Percentiles rank a stretch among this genome's conserved stretches.
Evolutionary conservation across 2,329 filamentous ascomycete species (phyloP).

Genomic region (Hypoxylon sp.): DNA sequence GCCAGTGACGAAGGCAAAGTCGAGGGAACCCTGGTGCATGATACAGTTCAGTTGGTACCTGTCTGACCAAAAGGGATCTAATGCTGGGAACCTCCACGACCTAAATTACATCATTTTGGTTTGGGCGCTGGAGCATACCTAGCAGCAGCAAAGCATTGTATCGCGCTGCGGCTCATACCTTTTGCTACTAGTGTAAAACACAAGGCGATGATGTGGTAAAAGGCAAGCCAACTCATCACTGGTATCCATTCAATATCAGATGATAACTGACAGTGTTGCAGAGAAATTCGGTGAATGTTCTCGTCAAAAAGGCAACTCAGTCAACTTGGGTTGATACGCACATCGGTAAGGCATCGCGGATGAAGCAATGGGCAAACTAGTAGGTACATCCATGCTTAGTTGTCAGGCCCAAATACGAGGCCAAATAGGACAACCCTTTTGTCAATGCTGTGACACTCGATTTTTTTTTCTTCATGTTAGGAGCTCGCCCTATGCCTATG

Average conservation of each 20-base stretch:
- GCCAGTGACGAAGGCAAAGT: slow-evolving; percentile 12
- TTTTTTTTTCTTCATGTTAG: slow-evolving; percentile 22
- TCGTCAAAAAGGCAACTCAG: slow-evolving; percentile 18
- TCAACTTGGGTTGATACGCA: slow-evolving; percentile 25
- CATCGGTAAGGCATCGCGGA: slow-evolving; percentile 26
- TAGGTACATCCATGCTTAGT: slow-evolving; percentile 36
- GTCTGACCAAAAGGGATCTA: slow-evolving; percentile 26
- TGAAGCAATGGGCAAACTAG: slow-evolving; percentile 36
- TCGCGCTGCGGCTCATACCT: slow-evolving; percentile 37
- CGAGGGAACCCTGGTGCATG: slow-evolving; percentile 22
- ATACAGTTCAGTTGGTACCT: slow-evolving; percentile 35
- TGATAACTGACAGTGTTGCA: slow-evolving; percentile 36
- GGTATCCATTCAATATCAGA: slow-evolving; percentile 34
- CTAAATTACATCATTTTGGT: slow-evolving; percentile 45
- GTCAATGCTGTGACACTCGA: slow-evolving; percentile 26
- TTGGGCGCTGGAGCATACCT: slow-evolving; percentile 32
- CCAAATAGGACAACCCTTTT: slow-evolving; percentile 33
- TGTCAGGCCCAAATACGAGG: slow-evolving; percentile 45
- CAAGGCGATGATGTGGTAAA: slow-evolving; percentile 40
- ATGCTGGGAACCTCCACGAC: slow-evolving; percentile 29
- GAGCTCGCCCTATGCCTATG: slow-evolving; percentile 18
- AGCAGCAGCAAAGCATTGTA: slow-evolving; percentile 22
- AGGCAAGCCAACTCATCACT: slow-evolving; percentile 43
- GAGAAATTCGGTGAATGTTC: slow-evolving; percentile 40
- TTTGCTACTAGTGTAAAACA: slow-evolving; percentile 28